Evolutionary conservation across 2,329 filamentous ascomycete genomes (phyloP), one percentile per base, ranked within the genome.

Genomic region (Monosporascus ibericus): DNA sequence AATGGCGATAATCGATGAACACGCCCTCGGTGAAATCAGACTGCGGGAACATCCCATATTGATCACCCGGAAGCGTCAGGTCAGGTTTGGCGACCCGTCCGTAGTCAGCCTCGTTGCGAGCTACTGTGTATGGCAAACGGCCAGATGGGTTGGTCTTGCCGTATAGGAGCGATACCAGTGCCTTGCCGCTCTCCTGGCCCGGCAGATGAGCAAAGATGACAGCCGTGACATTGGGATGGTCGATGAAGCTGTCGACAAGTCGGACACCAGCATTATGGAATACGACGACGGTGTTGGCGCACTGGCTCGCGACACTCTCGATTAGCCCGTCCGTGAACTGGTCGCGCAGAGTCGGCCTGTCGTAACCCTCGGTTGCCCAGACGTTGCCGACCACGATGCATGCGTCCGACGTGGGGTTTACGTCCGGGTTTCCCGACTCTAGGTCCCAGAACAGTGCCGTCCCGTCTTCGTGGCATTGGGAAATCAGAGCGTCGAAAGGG

Each of bases 321-420:
- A 80, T 70, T 0, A 79, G 63, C 1, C 58, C 59, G 51, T 80
- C 75, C 9, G 72, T 75, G 18, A 75, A 74, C 54, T 81, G 84
- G 60, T 87, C 84, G 47, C 76, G 74, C 50, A 87, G 73, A 22
- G 72, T 73, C 3, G 75, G 67, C 56, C 75, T 70, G 52, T 82
- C 70, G 58, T 74, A 82, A 1, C 84, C 85, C 66, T 89, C 86
- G 0, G 83, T 81, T 2, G 81, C 77, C 67, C 85, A 82, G 38
- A 65, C 71, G 61, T 79, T 80, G 58, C 78, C 72, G 56, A 79
- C 72, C 0, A 78, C 75, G 3, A 79, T 61, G 49, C 85, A 88
- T 17, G 87, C 69, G 62, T 87, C 73, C 7, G 71, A 65, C 6
- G 37, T 65, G 17, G 62, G 58, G 44, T 71, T 64, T 3, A 76